phyloP scores from a whole-genome alignment of 306 rosid species.

The Abrus precatorius region DNA sequence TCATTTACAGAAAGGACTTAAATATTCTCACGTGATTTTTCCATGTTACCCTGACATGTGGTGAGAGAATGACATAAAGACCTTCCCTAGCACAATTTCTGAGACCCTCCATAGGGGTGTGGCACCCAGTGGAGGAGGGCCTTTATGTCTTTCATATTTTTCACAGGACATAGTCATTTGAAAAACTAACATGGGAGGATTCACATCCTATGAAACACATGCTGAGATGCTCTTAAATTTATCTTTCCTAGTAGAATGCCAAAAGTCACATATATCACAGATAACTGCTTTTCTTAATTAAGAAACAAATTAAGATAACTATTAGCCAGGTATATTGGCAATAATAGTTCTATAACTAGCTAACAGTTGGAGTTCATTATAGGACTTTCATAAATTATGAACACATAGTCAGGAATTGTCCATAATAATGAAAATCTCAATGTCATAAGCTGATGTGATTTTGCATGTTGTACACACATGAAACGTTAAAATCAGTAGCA shows the following conservation, averaged over 20 bases:
- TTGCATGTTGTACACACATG: background rate
- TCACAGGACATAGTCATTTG: background rate
- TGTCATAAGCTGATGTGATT: conserved; percentile 15
- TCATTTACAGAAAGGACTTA: background rate
- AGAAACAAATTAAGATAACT: conserved; percentile 23
- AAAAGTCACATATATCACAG: conserved; percentile 5
- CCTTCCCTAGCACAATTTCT: conserved; percentile 23
- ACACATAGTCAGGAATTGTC: conserved; percentile 15
- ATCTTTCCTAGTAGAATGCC: conserved; percentile 17
- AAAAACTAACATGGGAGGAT: conserved; percentile 19
- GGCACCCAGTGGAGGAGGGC: background rate
- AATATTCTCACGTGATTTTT: conserved; percentile 24
- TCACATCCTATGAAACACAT: conserved; percentile 25
- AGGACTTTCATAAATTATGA: conserved; percentile 7
- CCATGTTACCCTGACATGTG: background rate
- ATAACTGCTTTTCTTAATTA: conserved; percentile 33
- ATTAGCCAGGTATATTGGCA: conserved; percentile 27
- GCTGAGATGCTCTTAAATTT: conserved; percentile 1
- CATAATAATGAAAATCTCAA: conserved; percentile 16
- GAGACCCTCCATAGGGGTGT: conserved; percentile 15
- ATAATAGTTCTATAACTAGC: background rate
- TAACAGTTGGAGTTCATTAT: background rate
- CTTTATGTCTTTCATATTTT: background rate
- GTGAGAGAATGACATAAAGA: conserved; percentile 29
- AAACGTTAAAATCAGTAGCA: conserved; percentile 20